These are phyloP conservation scores for Suhomyces canberraensis DNA, from an alignment of 805 yeast genomes.

Conservation along the genomic window DNA sequence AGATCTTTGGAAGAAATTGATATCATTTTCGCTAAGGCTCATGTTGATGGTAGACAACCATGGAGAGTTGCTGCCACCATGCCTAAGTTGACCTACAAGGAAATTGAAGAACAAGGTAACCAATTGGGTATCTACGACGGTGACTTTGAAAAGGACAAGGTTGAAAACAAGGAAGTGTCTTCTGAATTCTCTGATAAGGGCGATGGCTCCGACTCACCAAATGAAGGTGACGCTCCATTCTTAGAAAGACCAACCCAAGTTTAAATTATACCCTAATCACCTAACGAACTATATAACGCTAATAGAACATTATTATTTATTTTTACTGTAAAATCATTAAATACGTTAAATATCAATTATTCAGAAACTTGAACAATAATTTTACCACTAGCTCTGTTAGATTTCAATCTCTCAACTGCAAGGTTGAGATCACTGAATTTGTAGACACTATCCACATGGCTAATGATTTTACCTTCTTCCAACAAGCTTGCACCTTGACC, in stretches of 20 bases:
- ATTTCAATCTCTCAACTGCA: constrained; percentile 48
- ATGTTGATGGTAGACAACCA: constrained; percentile 54
- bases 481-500: constrained; percentile 36
- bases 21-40: constrained; percentile 62
- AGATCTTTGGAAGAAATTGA: constrained; percentile 45
- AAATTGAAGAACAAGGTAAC: constrained; percentile 59
- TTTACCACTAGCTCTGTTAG: constrained; percentile 63
- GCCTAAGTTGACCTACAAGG: constrained; percentile 55
- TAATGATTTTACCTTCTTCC: constrained; percentile 40
- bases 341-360: neutral
- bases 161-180: constrained; percentile 31
- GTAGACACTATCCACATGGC: constrained; percentile 53
- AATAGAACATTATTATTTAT: neutral
- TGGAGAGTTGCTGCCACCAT: constrained; percentile 61
- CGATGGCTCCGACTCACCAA: constrained; percentile 3
- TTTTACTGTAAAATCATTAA: no score
- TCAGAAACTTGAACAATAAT: constrained; percentile 41
- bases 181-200: constrained; percentile 15
- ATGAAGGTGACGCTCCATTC: constrained; percentile 4
- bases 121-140: constrained; percentile 53
- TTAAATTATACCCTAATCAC: neutral
- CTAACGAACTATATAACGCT: neutral
- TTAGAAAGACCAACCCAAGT: constrained; percentile 5
- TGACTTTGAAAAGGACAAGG: constrained; percentile 37
- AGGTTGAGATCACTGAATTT: constrained; percentile 45